phyloP scores from a whole-genome alignment of 192 early-diverging fungal genomes.

The Coemansia sp. region DNA sequence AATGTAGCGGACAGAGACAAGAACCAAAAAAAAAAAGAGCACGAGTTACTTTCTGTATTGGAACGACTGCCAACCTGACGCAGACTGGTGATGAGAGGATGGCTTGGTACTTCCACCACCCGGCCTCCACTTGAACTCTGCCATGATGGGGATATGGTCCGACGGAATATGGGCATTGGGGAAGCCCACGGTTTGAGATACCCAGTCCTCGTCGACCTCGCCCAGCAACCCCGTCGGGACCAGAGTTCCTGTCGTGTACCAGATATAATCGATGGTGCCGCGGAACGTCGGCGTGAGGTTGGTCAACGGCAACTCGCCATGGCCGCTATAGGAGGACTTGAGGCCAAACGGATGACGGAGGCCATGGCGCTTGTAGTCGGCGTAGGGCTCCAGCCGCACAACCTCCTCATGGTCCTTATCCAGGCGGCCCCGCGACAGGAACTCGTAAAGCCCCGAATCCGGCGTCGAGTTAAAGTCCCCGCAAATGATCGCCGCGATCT shows the following conservation, averaged over 20 bases:
- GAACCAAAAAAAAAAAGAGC: slow-evolving; percentile 12
- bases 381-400: slow-evolving; percentile 67
- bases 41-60: slow-evolving; percentile 25
- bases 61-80: slow-evolving; percentile 30
- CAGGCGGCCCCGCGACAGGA: slow-evolving; percentile 69
- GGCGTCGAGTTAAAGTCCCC: slow-evolving; percentile 95
- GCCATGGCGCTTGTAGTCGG: slow-evolving; percentile 76
- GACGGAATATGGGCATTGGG: slow-evolving; percentile 87
- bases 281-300: slow-evolving; percentile 83
- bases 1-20: too few species aligned
- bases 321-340: slow-evolving; percentile 71
- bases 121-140: slow-evolving; percentile 63
- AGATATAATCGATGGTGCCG: slow-evolving; percentile 93
- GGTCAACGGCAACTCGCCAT: slow-evolving; percentile 80
- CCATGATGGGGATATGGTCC: slow-evolving; percentile 70
- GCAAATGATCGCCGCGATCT: slow-evolving; percentile 58
- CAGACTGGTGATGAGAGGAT: too few species aligned
- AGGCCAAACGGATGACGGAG: slow-evolving; percentile 76
- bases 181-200: slow-evolving; percentile 76
- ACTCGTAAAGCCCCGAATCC: slow-evolving; percentile 88
- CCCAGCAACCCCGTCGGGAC: slow-evolving; percentile 74
- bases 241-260: slow-evolving; percentile 73
- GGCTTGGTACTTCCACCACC: slow-evolving; percentile 6
- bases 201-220: slow-evolving; percentile 75
- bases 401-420: slow-evolving; percentile 83